Evolutionary conservation across 164 flowering plant species (phyloP).

Genomic region (Stephania yunnanensis): DNA sequence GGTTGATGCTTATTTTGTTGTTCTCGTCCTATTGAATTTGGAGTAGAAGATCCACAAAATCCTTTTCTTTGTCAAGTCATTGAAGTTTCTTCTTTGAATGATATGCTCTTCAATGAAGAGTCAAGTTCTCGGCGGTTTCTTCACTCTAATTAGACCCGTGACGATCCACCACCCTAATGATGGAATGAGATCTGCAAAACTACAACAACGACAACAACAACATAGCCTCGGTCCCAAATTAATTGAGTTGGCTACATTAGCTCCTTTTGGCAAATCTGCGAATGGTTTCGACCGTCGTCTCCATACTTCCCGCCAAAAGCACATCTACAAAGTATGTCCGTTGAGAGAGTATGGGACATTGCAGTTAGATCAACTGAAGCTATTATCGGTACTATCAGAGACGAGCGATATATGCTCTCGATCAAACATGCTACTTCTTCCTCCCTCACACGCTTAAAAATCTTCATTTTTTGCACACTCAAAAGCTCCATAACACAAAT

Average conservation of each 20-base stretch:
- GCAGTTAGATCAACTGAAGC: neutral
- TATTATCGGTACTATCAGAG: neutral
- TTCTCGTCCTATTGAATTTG: neutral
- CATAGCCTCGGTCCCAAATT: too few relatives aligned
- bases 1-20: neutral
- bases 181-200: neutral
- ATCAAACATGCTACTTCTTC: constrained; percentile 18
- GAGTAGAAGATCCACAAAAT: neutral
- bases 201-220: neutral
- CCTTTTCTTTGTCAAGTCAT: neutral
- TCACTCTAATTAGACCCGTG: neutral
- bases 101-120: neutral
- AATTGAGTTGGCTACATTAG: neutral
- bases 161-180: constrained; percentile 1
- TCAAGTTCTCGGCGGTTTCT: neutral
- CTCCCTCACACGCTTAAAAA: constrained; percentile 16
- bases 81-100: neutral
- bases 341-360: neutral
- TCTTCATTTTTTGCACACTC: constrained; percentile 24
- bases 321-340: neutral
- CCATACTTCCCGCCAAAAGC: neutral
- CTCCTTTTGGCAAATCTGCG: neutral
- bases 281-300: neutral
- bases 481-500: constrained; percentile 19
- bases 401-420: constrained; percentile 8